A percentile compares a stretch with the other conserved stretches of the same genome.
Evolutionary conservation across 2,329 filamentous ascomycete genomes (phyloP).

Genomic region (Pseudogymnoascus sp.): DNA sequence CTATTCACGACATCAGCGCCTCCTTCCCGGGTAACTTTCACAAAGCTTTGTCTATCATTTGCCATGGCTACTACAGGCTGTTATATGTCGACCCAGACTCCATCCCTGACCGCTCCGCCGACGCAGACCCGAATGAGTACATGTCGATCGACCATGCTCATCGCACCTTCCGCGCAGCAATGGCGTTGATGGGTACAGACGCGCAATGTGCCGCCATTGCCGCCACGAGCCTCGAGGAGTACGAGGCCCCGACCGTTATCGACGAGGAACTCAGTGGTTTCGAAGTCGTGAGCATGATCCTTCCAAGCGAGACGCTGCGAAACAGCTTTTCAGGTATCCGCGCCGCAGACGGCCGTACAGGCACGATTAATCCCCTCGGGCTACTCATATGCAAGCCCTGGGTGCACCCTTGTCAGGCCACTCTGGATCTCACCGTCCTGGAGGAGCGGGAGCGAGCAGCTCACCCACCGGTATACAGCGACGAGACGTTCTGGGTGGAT

Average conservation of each 20-base stretch:
- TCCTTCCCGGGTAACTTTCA: constrained; percentile 74
- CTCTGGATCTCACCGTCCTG: constrained; percentile 22
- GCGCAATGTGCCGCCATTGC: constrained; percentile 10
- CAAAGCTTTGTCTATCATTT: constrained; percentile 61
- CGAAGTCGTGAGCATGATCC: constrained; percentile 49
- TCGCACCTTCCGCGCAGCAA: constrained; percentile 18
- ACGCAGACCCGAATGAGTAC: constrained; percentile 10
- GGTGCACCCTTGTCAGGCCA: constrained; percentile 29
- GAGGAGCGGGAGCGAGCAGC: constrained; percentile 21
- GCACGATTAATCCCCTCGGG: constrained; percentile 37
- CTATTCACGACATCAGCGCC: constrained; percentile 42
- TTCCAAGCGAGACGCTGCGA: constrained; percentile 35
- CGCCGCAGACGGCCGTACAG: constrained; percentile 28
- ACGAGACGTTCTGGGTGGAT: constrained; percentile 61
- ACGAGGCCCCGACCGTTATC: constrained; percentile 12
- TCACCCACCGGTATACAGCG: constrained; percentile 24
- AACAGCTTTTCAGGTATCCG: constrained; percentile 39
- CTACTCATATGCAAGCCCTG: constrained; percentile 37
- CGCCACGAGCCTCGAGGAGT: constrained; percentile 12
- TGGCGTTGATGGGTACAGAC: constrained; percentile 14
- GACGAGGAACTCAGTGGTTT: constrained; percentile 45
- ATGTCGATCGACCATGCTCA: constrained; percentile 19
- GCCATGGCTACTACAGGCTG: constrained; percentile 40
- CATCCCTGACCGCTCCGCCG: constrained; percentile 17
- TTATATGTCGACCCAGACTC: constrained; percentile 12